Evolutionary conservation across 2,329 filamentous ascomycete species (phyloP), one percentile per base, ranked within the genome.

Genomic region (Coniochaeta prunicola): DNA sequence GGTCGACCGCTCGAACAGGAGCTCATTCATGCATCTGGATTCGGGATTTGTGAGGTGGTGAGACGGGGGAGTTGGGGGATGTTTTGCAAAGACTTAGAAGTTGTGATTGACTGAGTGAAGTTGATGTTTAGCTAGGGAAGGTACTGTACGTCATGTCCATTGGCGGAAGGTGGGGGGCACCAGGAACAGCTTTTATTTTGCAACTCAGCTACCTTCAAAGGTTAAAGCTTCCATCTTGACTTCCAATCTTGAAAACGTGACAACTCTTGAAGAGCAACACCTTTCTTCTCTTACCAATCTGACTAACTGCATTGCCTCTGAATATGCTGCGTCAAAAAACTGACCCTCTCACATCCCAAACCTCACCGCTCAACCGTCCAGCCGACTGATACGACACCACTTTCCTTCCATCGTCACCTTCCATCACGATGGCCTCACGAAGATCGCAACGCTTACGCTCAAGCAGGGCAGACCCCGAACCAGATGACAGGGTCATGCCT

Each of bases 1-100:
- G 62, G 86, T 80, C 70, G 89, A 86, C 75, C 91, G 87, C 71
- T 90, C 85, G 72, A 94, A 80, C 61, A 96, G 78, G 71, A 87
- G 85, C 70, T 84, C 78, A 84, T 89, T 88, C 86, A 91, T 93
- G 24, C 54, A 56, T 56, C 36, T 42, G 54, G 17, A n/a, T n/a
- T n/a, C 34, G 34, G 13, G 4, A 13, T 12, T 36, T 50, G 45
- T 26, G 45, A 2, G 24, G 21, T 28, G 45, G 21, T 4, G 38
- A n/a, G n/a, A n/a, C n/a, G 42, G 12, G 21, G 21, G 33, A 13
- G 33, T 36, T 36, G 33, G 10, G 33, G 3, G 33, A 36, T 9
- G 12, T 4, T 4, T 13, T 9, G 12, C 17, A 17, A 38, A 38
- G 17, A 38, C 9, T 38, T n/a, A n/a, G 36, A 38, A 38, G 36